A percentile compares a stretch with the other conserved stretches of the same genome.
These are phyloP conservation scores for Hypoxylon subgilvum DNA, from an alignment of 495 filamentous ascomycete species.

Conservation along the genomic window DNA sequence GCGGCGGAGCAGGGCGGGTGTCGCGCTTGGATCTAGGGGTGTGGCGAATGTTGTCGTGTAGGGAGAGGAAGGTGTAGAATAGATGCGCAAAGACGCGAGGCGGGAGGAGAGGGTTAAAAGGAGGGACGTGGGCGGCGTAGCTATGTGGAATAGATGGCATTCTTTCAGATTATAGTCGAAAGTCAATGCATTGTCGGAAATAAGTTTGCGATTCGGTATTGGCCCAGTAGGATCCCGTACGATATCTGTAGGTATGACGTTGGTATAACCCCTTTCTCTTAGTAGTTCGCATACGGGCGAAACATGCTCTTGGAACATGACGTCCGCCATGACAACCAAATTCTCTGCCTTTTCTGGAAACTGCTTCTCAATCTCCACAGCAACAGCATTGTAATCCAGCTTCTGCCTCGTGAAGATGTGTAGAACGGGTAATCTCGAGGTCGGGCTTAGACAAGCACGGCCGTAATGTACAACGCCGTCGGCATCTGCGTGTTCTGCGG, in stretches of 20 bases:
- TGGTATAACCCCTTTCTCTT: constrained; percentile 65
- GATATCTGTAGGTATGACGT: constrained; percentile 71
- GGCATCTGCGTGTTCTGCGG: constrained; percentile 90
- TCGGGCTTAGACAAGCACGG: constrained; percentile 88
- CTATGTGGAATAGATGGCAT: constrained; percentile 88
- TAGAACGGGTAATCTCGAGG: constrained; percentile 84
- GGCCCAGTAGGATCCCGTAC: constrained; percentile 77
- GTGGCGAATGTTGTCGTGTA: constrained; percentile 59
- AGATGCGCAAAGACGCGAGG: constrained; percentile 77
- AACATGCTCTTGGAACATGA: constrained; percentile 80
- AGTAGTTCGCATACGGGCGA: constrained; percentile 35
- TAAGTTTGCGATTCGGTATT: constrained; percentile 79
- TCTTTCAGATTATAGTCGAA: constrained; percentile 58
- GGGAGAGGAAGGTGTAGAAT: constrained; percentile 61
- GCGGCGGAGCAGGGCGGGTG: constrained; percentile 68
- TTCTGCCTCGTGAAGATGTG: constrained; percentile 83
- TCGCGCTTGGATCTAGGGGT: constrained; percentile 38
- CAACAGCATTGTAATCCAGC: constrained; percentile 63
- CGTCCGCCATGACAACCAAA: constrained; percentile 85
- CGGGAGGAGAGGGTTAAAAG: constrained; percentile 87
- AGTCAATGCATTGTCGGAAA: constrained; percentile 1
- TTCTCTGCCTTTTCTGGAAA: constrained; percentile 68
- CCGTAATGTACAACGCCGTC: constrained; percentile 96
- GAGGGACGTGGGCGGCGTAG: constrained; percentile 79
- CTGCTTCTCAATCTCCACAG: constrained; percentile 68